Percentiles rank a stretch among this genome's conserved stretches.
Evolutionary conservation across 768 basidiomycete species (phyloP).

Genomic region (Cystobasidium tubakii): DNA sequence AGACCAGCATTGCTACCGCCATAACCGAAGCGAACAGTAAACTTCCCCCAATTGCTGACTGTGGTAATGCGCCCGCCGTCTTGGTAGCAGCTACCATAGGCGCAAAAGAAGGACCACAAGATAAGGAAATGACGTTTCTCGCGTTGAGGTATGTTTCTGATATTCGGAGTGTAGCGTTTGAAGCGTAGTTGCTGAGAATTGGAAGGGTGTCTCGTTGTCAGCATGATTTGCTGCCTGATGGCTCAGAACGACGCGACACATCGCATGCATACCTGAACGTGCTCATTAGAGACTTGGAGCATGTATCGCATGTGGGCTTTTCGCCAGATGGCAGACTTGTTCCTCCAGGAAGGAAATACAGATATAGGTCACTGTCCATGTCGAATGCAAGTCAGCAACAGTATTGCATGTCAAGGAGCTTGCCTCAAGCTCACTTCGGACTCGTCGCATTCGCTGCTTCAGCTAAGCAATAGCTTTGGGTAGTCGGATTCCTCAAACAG

Average conservation of each 20-base stretch:
- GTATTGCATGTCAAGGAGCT: background rate
- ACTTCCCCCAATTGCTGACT: background rate
- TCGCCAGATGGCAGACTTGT: constrained; percentile 41
- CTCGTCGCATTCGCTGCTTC: constrained; percentile 38
- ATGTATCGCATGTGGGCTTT: constrained; percentile 35
- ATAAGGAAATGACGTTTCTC: constrained; percentile 20
- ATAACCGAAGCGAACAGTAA: background rate
- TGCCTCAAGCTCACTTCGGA: background rate
- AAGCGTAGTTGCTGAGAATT: constrained; percentile 36
- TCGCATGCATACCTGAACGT: constrained; percentile 39
- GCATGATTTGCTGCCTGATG: background rate
- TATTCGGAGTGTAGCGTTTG: constrained; percentile 40
- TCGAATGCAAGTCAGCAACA: background rate
- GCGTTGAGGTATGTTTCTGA: constrained; percentile 41
- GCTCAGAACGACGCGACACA: too few relatives aligned
- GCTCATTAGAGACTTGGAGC: constrained; percentile 34
- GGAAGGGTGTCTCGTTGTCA: background rate
- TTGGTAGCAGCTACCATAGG: constrained; percentile 35
- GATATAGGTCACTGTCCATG: constrained; percentile 38
- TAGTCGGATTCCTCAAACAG: constrained; percentile 59
- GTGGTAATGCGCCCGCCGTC: background rate
- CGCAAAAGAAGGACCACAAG: constrained; percentile 43
- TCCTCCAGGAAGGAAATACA: constrained; percentile 42
- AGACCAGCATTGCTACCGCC: background rate
- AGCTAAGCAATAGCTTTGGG: constrained; percentile 46